Base-by-base conservation (phyloP, 164 flowering plant species). In the Buxus sempervirens region DNA sequence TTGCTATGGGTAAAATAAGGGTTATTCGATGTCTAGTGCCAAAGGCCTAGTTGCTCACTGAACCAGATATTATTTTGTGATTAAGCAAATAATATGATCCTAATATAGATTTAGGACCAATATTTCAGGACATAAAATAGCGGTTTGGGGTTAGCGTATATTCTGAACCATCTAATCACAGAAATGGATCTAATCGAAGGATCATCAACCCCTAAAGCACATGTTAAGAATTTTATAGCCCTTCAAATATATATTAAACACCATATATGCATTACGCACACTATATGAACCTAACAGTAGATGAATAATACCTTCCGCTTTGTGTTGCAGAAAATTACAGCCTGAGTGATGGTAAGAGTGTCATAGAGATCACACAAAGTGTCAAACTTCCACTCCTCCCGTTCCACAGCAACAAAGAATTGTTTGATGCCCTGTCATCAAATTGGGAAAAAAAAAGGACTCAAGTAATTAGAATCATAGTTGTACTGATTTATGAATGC, bases 331-430 rank as follows among this genome's bases (percentile, higher is more conserved):
- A 95, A 95, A 66, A 95, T 95, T 65, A 95, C 97, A 77, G 98
- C 98, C 76, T 95, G 98, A 28, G 98, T 90, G 56, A 95, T 91
- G 4, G 97, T 94, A 45, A 94, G 92, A 14, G 98, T 91, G 75
- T 94, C 97, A 83, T 94, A 94, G 53, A 95, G 95, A 82, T 95
- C 98, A 71, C 90, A 85, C 20, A 94, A 75, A 26, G 98, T 91
- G 77, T 94, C 98, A 76, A 94, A 94, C 73, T 94, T 94, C 98
- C 98, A 94, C 70, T 94, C 96, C 72, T 94, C 98, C 70, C 84
- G 83, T 79, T 94, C 98, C 67, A 94, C 98, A 21, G 96, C 97
- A 49, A 94, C 97, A 78, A 91, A 91, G 73, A 95, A 95, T 75
- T 90, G 97, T 76, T 92, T 95, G 77, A 95, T 95, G 48, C 98